Conservation (phyloP, 495 filamentous ascomycete species). For the Penicillium angulare region DNA sequence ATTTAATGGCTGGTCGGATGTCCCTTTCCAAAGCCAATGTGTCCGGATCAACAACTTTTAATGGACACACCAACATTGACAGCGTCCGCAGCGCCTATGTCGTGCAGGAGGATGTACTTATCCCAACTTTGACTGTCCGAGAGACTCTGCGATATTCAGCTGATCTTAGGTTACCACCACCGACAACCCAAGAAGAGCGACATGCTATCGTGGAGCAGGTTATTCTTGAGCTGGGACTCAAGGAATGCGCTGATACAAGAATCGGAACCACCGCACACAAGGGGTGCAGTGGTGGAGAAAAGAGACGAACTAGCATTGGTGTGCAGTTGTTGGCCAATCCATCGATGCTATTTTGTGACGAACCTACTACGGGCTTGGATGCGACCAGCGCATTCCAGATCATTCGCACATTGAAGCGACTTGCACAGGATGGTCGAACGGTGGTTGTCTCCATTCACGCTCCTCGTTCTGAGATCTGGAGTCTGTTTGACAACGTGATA, state of each 20-base stretch:
- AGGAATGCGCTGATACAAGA: conserved; percentile 69
- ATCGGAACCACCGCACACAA: conserved; percentile 68
- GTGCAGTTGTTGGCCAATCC: conserved; percentile 75
- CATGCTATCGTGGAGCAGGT: conserved; percentile 64
- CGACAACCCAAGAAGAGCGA: conserved; percentile 57
- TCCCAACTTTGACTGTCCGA: conserved; percentile 68
- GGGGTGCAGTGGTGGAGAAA: conserved; percentile 75
- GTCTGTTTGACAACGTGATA: conserved; percentile 66
- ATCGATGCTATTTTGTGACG: conserved; percentile 71
- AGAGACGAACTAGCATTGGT: conserved; percentile 68
- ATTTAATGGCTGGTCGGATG: conserved; percentile 66
- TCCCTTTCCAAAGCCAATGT: conserved; percentile 50
- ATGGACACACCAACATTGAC: conserved; percentile 49
- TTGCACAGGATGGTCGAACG: conserved; percentile 65
- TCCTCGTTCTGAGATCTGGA: conserved; percentile 74
- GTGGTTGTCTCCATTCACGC: conserved; percentile 73
- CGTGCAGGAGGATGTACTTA: conserved; percentile 72
- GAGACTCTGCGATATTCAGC: conserved; percentile 72
- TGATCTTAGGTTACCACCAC: conserved; percentile 63
- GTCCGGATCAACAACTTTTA: conserved; percentile 56
- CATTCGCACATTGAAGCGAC: conserved; percentile 61
- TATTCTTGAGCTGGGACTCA: conserved; percentile 69
- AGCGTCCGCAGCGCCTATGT: conserved; percentile 65
- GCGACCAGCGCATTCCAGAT: conserved; percentile 74
- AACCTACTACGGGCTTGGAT: conserved; percentile 74